Evolutionary conservation across 164 flowering plant genomes (phyloP), one percentile per base, ranked within the genome.

Genomic region (Vitis rotundifolia): DNA sequence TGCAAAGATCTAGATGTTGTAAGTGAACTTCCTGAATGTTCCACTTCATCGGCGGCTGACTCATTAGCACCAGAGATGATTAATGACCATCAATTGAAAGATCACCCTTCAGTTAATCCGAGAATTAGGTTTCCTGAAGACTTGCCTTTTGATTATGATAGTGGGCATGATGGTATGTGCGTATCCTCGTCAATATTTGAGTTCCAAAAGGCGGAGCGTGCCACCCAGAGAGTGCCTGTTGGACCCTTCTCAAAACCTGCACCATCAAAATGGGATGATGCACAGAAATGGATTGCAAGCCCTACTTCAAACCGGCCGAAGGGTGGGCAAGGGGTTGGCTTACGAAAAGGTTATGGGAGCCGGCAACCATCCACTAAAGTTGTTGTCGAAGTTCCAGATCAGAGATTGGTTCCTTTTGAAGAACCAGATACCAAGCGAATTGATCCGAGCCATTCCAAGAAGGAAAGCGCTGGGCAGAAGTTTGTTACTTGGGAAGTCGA

Each of bases 181-280:
- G 31, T 74, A 7, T 72, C 83, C 29, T 67, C 87, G 11, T 68
- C 89, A 1, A 59, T 67, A n/a, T 91, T 91, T 73, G 97, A 89
- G 73, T 89, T 88, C 71, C 95, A 92, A 76, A 89, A 87, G 83
- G 73, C 86, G 0, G 95, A 86, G 72, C 56, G 88, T 15, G 89
- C 81, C 9, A 49, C 79, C n/a, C 94, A 82, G 54, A 86, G 91
- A 76, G 77, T 75, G 59, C 84, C 90, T 0, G 64, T 82, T 13
- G 78, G 82, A 1, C 87, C 91, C 8, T 88, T 89, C 75, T 88
- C 91, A 1, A 91, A 89, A 74, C 89, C 88, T 2, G 83, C 92
- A 10, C 97, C 93, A 31, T 93, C 98, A 9, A 93, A 93, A 73
- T 93, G 98, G 98, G 98, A 93, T 73, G 95, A 93, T 83, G 98